Evolutionary conservation across 1,284 basidiomycete species (phyloP), one percentile per base, ranked within the genome.

Genomic region (Paramarasmius palmivorus): DNA sequence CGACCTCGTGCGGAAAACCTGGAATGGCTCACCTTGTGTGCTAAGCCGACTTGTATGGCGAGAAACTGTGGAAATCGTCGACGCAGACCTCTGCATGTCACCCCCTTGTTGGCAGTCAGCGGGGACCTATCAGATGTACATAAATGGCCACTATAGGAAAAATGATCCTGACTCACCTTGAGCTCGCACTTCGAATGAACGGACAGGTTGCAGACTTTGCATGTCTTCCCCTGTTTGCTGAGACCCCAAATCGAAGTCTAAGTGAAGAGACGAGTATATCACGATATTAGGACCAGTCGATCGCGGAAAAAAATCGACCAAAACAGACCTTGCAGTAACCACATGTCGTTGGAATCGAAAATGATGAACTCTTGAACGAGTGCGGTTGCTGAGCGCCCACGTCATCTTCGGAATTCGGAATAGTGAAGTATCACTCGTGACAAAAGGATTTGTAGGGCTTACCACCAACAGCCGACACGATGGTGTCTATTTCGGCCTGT

Each of bases 101-200:
- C 55, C 55, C 20, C 47, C 47, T 49, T 64, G 64, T 45, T 66
- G 60, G 62, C 90, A 93, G 59, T 90, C 83, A 37, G 90, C 90
- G 32, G 90, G 87, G 50, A 92, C 81, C 90, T 90, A 48, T 52
- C 12, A 32, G 39, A 48, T 42, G 35, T 53, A 25, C 41, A 40
- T 55, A 53, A 50, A 25, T 36, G 15, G 25, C 25, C 20, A 12
- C 20, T 17, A 34, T 25, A 38, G 40, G 48, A 29, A 38, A 26
- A 40, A 47, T 19, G 44, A n/a, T 35, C 54, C 12, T 32, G 6
- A 9, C 67, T 53, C 52, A 88, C 90, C 82, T 93, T 93, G 42
- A 93, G 67, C 64, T 92, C 92, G 66, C 92, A 93, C 67, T 90
- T 92, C 42, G 81, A 74, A 66, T 93, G 92, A 15, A 92, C 89